Conservation (phyloP, 495 filamentous ascomycete genomes). For the Annulohypoxylon bovei region DNA sequence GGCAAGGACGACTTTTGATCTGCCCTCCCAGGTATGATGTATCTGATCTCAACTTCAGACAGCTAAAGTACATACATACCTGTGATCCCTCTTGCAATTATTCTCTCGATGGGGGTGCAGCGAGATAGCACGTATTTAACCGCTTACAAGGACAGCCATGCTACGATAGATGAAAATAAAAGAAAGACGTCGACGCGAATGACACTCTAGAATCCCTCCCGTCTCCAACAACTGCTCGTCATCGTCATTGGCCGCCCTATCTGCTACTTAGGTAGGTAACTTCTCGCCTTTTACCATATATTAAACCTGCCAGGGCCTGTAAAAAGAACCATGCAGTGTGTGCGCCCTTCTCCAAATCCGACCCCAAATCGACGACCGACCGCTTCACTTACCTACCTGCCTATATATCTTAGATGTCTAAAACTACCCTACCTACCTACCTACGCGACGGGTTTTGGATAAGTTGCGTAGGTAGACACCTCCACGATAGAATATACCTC, state of each 20-base stretch:
- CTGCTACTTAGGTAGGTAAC: constrained; percentile 8
- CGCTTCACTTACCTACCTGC: constrained; percentile 6
- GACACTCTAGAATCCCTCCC: constrained; percentile 20
- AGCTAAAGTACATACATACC: constrained; percentile 1
- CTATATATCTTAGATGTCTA: constrained; percentile 20
- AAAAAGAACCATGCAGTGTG: constrained; percentile 11
- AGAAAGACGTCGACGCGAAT: constrained; percentile 24
- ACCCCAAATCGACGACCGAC: constrained; percentile 22
- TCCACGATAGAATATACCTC: neutral
- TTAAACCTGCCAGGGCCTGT: constrained; percentile 7
- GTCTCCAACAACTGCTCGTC: constrained; percentile 2
- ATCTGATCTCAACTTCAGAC: constrained; percentile 4
- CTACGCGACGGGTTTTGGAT: constrained; percentile 21
- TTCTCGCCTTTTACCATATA: constrained; percentile 12
- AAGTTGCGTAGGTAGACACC: constrained; percentile 38
- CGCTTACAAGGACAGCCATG: constrained; percentile 23
- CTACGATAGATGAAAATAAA: constrained; percentile 10
- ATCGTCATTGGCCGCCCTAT: constrained; percentile 41
- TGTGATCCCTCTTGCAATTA: too few relatives aligned
- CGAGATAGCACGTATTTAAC: constrained; percentile 30
- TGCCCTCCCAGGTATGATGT: neutral
- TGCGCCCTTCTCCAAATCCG: constrained; percentile 24
- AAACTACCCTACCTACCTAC: constrained; percentile 18
- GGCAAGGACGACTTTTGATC: neutral
- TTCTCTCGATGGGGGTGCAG: neutral